phyloP scores from a whole-genome alignment of 257 asterid genomes.

The Lycium barbarum region DNA sequence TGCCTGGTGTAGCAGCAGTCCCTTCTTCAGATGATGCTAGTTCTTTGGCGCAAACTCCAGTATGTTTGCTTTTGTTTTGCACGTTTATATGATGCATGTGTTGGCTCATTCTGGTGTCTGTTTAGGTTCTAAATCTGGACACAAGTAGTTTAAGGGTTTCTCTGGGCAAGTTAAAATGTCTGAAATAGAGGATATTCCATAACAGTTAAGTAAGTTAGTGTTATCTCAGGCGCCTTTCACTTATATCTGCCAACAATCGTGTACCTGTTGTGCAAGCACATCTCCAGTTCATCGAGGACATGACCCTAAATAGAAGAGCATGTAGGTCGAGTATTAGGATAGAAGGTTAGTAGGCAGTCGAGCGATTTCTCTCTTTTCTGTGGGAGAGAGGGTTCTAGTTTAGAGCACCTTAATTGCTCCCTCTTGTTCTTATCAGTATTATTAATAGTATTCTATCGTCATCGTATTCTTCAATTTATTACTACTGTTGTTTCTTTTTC shows the following conservation, averaged over 20 bases:
- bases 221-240: constrained; percentile 15
- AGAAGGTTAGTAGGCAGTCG: too few species aligned
- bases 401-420: too few species aligned
- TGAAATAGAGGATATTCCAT: not conserved
- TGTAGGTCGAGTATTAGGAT: too few species aligned
- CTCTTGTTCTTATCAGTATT: too few species aligned
- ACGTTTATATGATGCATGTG: constrained; percentile 6
- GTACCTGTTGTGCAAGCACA: not conserved
- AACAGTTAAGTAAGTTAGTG: not conserved
- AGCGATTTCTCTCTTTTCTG: too few species aligned
- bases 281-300: too few species aligned
- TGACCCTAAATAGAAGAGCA: too few species aligned
- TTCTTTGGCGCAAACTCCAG: constrained; percentile 43
- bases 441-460: too few species aligned
- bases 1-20: constrained; percentile 29
- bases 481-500: too few species aligned
- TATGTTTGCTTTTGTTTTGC: constrained; percentile 38
- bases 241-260: not conserved
- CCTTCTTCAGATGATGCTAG: constrained; percentile 36
- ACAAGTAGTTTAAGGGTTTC: constrained; percentile 23
- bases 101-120: constrained; percentile 22
- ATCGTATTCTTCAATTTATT: too few species aligned
- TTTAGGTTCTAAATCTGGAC: constrained; percentile 30
- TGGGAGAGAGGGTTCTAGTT: too few species aligned
- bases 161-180: not conserved